Base-by-base conservation (phyloP, 2,329 filamentous ascomycete species). In the Metarhizium guizhouense region DNA sequence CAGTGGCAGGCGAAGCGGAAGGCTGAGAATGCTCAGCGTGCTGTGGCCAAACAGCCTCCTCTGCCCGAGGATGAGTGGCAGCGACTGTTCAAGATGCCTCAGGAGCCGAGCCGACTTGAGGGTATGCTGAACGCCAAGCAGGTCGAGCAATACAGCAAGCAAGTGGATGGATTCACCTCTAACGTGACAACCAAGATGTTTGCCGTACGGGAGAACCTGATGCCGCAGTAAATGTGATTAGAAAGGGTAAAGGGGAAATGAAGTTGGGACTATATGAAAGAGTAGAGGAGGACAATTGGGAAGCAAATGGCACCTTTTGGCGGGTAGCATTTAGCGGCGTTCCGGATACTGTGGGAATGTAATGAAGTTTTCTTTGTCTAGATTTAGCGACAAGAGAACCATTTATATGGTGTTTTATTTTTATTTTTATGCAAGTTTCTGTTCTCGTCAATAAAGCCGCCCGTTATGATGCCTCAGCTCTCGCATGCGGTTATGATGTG, bases 21-120 rank as follows among this genome's bases (percentile, higher is more conserved):
- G 79, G 86, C 90, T 16, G 94, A 99, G 82, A 99, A 99, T 70
- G 86, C 87, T 34, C 87, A 86, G 58, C 84, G 94, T 56, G 80
- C 82, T 56, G 84, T 90, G 42, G 88, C 93, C 63, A 97, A 97
- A 81, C 91, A 97, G 75, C 73, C 87, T 45, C 85, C 84, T 42
- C 83, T 97, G 52, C 91, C 94, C 42, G 94, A 99, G 77, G 93
- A 97, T 67, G 94, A 99, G 79, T 99, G 92, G 92, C 90, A 95
- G 76, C 87, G 90, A 70, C 81, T 97, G 65, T 99, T 97, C 83
- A 99, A 99, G 84, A 83, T 99, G 63, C 94, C 94, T 30, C 86
- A 90, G 70, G 93, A 97, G 78, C 93, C 94, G 56, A 95, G 88
- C 75, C 81, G 93, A 63, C 77, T 97, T 64, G 93, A 97, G 78